phyloP scores from a whole-genome alignment of 1,139 yeast species.

The Candida sanyaensis region DNA sequence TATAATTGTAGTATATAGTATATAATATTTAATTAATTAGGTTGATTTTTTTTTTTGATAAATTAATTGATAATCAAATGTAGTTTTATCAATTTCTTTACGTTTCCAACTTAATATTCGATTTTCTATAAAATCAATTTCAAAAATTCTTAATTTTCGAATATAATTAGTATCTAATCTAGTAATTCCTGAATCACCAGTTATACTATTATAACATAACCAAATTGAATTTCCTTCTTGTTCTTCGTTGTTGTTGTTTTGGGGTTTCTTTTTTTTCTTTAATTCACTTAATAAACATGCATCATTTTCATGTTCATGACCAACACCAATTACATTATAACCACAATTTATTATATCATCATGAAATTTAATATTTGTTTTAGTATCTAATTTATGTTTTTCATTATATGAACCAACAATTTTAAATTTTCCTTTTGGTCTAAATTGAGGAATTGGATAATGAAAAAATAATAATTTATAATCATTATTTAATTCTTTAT shows the following conservation, averaged over 20 bases:
- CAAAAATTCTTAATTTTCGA: slow-evolving; percentile 39
- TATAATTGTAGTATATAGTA: no score
- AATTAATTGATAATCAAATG: slow-evolving; percentile 38
- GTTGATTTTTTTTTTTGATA: slow-evolving; percentile 12
- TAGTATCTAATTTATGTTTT: slow-evolving; percentile 38
- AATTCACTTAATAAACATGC: slow-evolving; percentile 42
- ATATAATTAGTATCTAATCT: slow-evolving; percentile 24
- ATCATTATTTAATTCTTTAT: slow-evolving; percentile 13
- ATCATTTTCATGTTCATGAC: slow-evolving; percentile 59
- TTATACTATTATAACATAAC: slow-evolving; percentile 43
- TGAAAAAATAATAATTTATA: slow-evolving; percentile 49
- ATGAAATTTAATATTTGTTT: slow-evolving; percentile 34
- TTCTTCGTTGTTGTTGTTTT: no score
- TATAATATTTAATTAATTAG: no score
- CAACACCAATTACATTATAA: slow-evolving; percentile 50
- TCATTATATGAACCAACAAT: slow-evolving; percentile 52
- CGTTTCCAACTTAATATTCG: slow-evolving; percentile 44
- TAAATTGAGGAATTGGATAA: slow-evolving; percentile 52
- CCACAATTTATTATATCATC: slow-evolving; percentile 40
- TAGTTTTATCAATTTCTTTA: slow-evolving; percentile 26
- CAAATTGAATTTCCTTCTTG: slow-evolving; percentile 24
- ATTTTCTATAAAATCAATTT: slow-evolving; percentile 28
- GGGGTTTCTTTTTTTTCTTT: no score
- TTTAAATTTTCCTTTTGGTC: slow-evolving; percentile 50
- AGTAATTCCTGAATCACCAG: slow-evolving; percentile 42